Conservation (phyloP, 129 eudicot genomes). For the Lactuca saligna region DNA sequence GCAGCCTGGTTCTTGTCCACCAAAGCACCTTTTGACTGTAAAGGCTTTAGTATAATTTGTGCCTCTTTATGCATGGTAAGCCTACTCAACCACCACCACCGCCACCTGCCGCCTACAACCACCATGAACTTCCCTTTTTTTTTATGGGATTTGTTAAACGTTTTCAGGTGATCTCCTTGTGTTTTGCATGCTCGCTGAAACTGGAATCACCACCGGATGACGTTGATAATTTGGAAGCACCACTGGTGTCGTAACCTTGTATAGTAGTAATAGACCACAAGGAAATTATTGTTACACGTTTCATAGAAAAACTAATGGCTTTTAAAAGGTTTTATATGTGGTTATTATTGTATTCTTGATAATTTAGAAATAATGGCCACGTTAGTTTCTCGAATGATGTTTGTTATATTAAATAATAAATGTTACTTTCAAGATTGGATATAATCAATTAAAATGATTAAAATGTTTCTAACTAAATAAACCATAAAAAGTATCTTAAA, state of each 20-base stretch:
- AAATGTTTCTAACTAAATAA: not conserved
- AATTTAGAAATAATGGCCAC: no score
- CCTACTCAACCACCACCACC: slow-evolving; percentile 21
- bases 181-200: slow-evolving; percentile 57
- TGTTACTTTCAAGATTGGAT: not conserved
- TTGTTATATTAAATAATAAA: no score
- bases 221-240: slow-evolving; percentile 54
- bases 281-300: not conserved
- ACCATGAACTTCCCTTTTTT: slow-evolving; percentile 4
- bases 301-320: not conserved
- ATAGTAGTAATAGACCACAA: not conserved
- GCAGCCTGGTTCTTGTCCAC: slow-evolving; percentile 87
- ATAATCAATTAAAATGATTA: not conserved
- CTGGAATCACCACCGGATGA: slow-evolving; percentile 44
- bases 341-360: no score
- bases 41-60: slow-evolving; percentile 81
- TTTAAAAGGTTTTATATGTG: not conserved
- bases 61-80: slow-evolving; percentile 82
- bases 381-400: no score
- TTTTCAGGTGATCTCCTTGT: slow-evolving; percentile 42
- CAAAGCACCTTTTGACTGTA: slow-evolving; percentile 86
- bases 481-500: not conserved
- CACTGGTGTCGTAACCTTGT: slow-evolving; percentile 54
- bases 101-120: slow-evolving; percentile 1
- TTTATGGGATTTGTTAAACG: not conserved